Percentiles rank a stretch among this genome's conserved stretches.
Evolutionary conservation across 257 asterid genomes (phyloP).

Genomic region (Cruciata laevipes): DNA sequence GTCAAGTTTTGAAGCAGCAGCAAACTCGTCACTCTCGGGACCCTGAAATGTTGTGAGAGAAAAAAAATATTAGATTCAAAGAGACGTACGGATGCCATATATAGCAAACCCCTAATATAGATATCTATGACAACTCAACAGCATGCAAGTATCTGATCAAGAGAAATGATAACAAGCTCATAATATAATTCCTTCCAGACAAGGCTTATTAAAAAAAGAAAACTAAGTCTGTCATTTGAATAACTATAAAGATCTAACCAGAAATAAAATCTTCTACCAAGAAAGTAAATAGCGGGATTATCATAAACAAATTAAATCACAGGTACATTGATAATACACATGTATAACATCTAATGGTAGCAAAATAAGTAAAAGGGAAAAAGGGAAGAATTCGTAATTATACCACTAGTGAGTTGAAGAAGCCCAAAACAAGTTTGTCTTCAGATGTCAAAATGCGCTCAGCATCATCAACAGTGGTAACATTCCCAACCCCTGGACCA

Average conservation of each 20-base stretch:
- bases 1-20: conserved; percentile 74
- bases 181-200: neutral
- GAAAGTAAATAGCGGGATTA: neutral
- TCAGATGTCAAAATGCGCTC: conserved; percentile 55
- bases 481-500: conserved; percentile 55
- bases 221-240: neutral
- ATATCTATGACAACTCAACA: neutral
- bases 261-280: neutral
- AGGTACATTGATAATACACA: neutral
- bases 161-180: neutral
- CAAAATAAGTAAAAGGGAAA: conserved; percentile 3
- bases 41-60: conserved; percentile 40
- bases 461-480: conserved; percentile 68
- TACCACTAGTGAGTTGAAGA: conserved; percentile 74
- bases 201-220: neutral
- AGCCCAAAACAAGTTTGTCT: conserved; percentile 59
- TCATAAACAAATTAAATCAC: neutral
- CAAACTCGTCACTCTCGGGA: conserved; percentile 58
- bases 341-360: neutral
- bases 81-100: neutral
- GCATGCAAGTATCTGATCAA: neutral
- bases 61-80: conserved; percentile 5
- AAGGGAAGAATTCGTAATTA: conserved; percentile 22
- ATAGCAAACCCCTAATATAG: neutral
- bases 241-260: neutral